Conservation (phyloP, 768 basidiomycete genomes). For the Xerocomellus chrysenteron region DNA sequence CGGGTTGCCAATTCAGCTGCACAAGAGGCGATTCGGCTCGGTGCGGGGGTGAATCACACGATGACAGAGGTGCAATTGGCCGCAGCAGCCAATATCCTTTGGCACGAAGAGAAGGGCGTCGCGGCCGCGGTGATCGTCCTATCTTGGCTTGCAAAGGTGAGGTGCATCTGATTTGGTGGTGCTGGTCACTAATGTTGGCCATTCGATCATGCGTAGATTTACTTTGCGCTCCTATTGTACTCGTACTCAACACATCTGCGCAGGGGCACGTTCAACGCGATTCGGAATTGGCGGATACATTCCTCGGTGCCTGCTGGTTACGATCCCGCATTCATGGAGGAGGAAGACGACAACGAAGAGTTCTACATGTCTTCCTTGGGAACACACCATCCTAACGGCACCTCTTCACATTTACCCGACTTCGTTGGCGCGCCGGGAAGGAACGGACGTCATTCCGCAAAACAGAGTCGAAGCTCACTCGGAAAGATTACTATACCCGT, state of each 20-base stretch:
- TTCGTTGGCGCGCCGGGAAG: conserved; percentile 57
- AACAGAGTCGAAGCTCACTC: conserved; percentile 24
- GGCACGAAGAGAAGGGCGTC: conserved; percentile 86
- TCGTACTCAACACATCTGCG: conserved; percentile 93
- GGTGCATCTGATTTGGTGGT: conserved; percentile 14
- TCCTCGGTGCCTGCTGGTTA: conserved; percentile 22
- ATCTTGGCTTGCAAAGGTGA: conserved; percentile 88
- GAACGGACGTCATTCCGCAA: conserved; percentile 27
- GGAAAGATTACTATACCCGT: conserved; percentile 34
- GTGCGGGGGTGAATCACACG: conserved; percentile 47
- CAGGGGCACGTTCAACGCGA: conserved; percentile 82
- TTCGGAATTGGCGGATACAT: conserved; percentile 45
- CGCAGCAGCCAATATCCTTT: conserved; percentile 74
- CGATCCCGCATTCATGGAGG: conserved; percentile 40
- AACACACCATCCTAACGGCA: conserved; percentile 39
- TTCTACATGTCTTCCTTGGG: conserved; percentile 67
- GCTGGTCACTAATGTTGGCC: neutral
- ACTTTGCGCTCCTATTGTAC: conserved; percentile 87
- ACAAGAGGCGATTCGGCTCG: conserved; percentile 80
- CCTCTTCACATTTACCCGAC: conserved; percentile 59
- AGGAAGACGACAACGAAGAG: conserved; percentile 65
- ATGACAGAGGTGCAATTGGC: conserved; percentile 67
- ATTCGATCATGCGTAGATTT: conserved; percentile 56
- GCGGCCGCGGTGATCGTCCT: conserved; percentile 74
- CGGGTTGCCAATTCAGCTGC: conserved; percentile 81